phyloP scores from a whole-genome alignment of 2,329 filamentous ascomycete species.

The Colletotrichum aenigma region DNA sequence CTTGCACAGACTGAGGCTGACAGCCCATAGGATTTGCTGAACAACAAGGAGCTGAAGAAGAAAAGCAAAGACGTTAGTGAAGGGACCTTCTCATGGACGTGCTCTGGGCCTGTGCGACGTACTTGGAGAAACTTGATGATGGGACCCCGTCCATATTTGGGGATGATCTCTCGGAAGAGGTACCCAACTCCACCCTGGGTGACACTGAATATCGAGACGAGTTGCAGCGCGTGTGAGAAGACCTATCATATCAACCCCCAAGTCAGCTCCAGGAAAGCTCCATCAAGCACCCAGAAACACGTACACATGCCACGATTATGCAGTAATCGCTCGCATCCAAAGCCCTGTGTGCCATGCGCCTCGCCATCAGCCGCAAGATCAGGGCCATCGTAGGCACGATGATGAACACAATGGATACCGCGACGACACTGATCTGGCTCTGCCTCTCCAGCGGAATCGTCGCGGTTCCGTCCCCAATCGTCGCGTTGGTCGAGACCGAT shows the following conservation, averaged over 20 bases:
- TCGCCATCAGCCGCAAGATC: background rate
- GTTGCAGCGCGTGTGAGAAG: slow-evolving; percentile 8
- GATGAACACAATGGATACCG: slow-evolving; percentile 10
- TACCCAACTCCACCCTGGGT: slow-evolving; percentile 8
- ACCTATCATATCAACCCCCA: background rate
- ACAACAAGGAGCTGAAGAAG: slow-evolving; percentile 21
- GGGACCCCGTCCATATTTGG: background rate
- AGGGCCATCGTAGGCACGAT: background rate
- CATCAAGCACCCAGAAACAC: background rate
- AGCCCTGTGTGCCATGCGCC: slow-evolving; percentile 4
- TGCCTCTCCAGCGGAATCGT: slow-evolving; percentile 4
- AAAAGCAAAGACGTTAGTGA: background rate
- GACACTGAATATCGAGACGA: slow-evolving; percentile 14
- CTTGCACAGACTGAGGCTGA: slow-evolving; percentile 32
- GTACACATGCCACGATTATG: slow-evolving; percentile 1
- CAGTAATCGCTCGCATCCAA: slow-evolving; percentile 12
- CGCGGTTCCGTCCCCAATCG: background rate
- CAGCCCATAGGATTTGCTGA: slow-evolving; percentile 34
- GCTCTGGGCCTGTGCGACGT: background rate
- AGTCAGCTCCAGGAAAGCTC: background rate
- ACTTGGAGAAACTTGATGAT: slow-evolving; percentile 17
- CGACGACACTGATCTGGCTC: slow-evolving; percentile 3
- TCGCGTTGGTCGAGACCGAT: background rate
- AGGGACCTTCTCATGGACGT: background rate
- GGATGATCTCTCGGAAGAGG: slow-evolving; percentile 5